Conservation (phyloP, 805 yeast genomes). For the Pichia cabralensis region DNA sequence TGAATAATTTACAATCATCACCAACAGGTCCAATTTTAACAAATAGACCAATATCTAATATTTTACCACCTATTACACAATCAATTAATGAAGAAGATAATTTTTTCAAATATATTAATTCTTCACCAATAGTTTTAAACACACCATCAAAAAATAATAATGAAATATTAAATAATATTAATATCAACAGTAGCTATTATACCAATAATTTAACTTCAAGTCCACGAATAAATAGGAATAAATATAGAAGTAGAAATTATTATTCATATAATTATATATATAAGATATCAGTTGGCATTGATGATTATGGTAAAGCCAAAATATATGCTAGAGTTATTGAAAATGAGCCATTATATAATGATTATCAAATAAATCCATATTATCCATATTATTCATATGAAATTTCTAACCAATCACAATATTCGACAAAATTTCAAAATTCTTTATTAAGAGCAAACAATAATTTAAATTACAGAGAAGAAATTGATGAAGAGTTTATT, state of each 20-base stretch:
- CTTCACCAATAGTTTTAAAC: slow-evolving; percentile 10
- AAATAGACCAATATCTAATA: too few relatives aligned
- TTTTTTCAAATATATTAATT: slow-evolving; percentile 7
- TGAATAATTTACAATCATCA: slow-evolving; percentile 1
- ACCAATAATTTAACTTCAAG: not conserved
- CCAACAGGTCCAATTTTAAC: not conserved
- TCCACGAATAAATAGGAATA: not conserved
- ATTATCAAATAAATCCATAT: too few relatives aligned
- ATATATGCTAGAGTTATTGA: slow-evolving; percentile 6
- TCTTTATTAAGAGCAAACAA: too few relatives aligned
- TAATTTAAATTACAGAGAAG: too few relatives aligned
- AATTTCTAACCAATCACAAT: too few relatives aligned
- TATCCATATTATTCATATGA: too few relatives aligned
- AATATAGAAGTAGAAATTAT: not conserved
- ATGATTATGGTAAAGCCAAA: slow-evolving; percentile 6
- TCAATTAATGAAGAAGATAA: not conserved
- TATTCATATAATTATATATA: slow-evolving; percentile 3
- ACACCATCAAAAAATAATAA: too few relatives aligned
- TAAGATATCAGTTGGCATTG: slow-evolving; percentile 2
- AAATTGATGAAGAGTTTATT: not conserved
- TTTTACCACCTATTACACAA: too few relatives aligned
- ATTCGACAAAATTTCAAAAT: too few relatives aligned
- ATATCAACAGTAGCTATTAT: too few relatives aligned
- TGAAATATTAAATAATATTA: too few relatives aligned
- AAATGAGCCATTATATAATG: not conserved